Base-by-base conservation (phyloP, 139 green algal genomes). In the Pseudopediastrum boryanum region DNA sequence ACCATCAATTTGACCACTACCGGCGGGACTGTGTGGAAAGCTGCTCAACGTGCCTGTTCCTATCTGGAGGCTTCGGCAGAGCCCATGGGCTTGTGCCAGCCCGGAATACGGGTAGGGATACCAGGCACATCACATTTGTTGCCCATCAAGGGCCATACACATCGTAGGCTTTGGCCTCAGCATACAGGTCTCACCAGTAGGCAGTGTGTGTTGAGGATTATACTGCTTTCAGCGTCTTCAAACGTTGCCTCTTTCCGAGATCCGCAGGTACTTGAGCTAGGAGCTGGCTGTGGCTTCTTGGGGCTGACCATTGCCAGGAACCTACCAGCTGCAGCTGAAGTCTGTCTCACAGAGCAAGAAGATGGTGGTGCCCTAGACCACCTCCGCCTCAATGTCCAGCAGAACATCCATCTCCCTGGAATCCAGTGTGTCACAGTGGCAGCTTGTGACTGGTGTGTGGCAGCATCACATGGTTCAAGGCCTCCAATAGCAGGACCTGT, bases 231-330 rank as follows among this genome's bases (percentile, higher is more conserved):
- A 46, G 36, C 31, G n/a, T 71, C 31, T 16, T 50, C 27, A n/a
- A 16, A 6, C 33, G 29, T 13, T 41, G 62, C 33, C 31, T 23
- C 9, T 38, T 50, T 10, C 29, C 7, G 31, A 3, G 12, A 51
- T 29, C 16, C 69, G 12, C 61, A 58, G 21, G 48, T 93, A 4
- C 71, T 93, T 13, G 89, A 93, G 83, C 79, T 93, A 27, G 89
- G 89, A 31, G 71, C 80, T 16, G 89, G 89, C 21, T 83, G 82
- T 8, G 89, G 89, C 44, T 85, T 75, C 62, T 82, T 93, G 33
- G 89, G 89, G 38, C 23, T 87, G 10, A 81, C 69, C 0, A 19
- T 93, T 12, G 87, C 89, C 1, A 66, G 77, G 35, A 93, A 92
- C 75, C n/a, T 88, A 59, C 62, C 83, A 23, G 2, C n/a, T 4